These are phyloP conservation scores for Eleusine indica DNA, from an alignment of 176 grass and related monocot genomes.

Conservation along the genomic window DNA sequence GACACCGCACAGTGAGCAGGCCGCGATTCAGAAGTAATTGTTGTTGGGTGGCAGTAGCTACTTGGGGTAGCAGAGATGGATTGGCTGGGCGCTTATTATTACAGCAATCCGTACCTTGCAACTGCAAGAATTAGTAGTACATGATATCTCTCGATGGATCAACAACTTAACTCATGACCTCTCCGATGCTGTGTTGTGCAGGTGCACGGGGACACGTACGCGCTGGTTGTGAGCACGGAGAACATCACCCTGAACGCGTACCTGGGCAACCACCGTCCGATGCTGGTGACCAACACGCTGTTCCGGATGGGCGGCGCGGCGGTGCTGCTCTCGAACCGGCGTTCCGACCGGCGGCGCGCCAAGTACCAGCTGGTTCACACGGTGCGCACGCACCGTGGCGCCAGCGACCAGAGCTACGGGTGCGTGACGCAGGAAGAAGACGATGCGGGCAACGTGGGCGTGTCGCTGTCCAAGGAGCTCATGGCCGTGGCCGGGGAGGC, in stretches of 20 bases:
- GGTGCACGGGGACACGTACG: conserved; percentile 61
- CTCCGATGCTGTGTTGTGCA: background rate
- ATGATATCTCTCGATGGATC: too few relatives aligned
- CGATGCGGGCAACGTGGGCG: conserved; percentile 14
- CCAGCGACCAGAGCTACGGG: conserved; percentile 34
- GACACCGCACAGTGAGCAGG: background rate
- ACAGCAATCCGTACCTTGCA: too few relatives aligned
- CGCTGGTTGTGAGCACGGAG: conserved; percentile 69
- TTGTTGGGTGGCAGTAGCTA: background rate
- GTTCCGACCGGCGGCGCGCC: conserved; percentile 6
- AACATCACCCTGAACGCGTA: conserved; percentile 66
- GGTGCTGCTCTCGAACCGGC: conserved; percentile 50
- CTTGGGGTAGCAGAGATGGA: background rate
- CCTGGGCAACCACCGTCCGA: conserved; percentile 55
- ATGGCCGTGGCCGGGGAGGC: conserved; percentile 57
- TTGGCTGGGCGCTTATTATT: background rate
- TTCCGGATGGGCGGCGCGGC: conserved; percentile 58
- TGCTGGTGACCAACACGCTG: conserved; percentile 56
- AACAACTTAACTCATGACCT: background rate
- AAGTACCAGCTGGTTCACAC: conserved; percentile 59
- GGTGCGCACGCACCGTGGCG: conserved; percentile 51
- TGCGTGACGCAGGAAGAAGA: conserved; percentile 56
- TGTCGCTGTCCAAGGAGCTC: conserved; percentile 50
- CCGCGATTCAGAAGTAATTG: background rate
- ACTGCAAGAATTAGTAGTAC: background rate